Base-by-base conservation (phyloP, 2,329 filamentous ascomycete genomes). In the Hypoxylon sp. region DNA sequence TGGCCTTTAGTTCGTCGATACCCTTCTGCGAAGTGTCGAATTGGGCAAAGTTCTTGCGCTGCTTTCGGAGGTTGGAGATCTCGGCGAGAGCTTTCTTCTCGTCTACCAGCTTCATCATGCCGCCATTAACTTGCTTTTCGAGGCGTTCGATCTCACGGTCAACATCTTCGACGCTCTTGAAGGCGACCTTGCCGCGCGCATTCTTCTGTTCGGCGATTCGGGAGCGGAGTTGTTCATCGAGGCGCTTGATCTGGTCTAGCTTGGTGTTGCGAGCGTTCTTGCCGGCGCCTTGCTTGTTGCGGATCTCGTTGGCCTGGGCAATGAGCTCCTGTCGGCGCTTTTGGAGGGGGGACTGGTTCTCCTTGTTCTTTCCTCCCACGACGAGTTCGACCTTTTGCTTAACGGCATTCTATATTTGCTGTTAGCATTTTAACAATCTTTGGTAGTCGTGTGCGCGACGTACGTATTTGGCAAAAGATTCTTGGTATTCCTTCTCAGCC, bases 81-180 rank as follows among this genome's bases (percentile, higher is more conserved):
- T 98, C 93, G 55, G 88, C 84, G 19, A 98, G 86, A 7, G 93
- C 91, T 88, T 98, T 98, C 87, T 93, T 97, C 88, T 98, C 96
- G 75, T 99, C 96, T 10, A 98, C 96, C 56, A 99, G 85, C 84
- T 94, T 97, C 92, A 99, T 94, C 79, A 88, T 92, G 72, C 95
- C 95, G 37, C 90, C 88, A 80, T 97, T 93, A 75, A 98, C 94
- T 79, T 95, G 88, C 81, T 91, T 91, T 73, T 97, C 93, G 59
- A 98, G 89, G 57, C 86, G 86, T 67, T 88, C 87, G 75, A 98
- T 96, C 81, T 96, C 89, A 70, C 87, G 86, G 80, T 98, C 93
- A 72, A 99, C 84, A 70, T 98, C 96, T 64, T 97, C 94, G 60
- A 89, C 88, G 74, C 86, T 93, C 88, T 96, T 97, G 89, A 91